Evolutionary conservation across 257 asterid species (phyloP).

Genomic region (Primulina tabacum): DNA sequence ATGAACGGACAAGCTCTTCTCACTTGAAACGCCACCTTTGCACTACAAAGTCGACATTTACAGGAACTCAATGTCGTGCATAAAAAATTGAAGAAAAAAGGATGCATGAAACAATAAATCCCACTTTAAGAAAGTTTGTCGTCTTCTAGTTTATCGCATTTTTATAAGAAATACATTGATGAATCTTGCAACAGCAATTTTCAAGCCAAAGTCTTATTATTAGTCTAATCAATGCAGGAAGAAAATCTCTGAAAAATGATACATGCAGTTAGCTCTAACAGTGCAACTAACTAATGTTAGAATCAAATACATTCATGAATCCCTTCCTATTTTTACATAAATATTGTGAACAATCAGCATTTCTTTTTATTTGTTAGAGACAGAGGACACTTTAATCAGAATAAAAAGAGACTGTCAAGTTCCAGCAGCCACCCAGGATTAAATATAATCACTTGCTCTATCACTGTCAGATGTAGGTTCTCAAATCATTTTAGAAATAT

Average conservation of each 20-base stretch:
- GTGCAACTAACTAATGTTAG: neutral
- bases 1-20: conserved; percentile 73
- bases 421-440: neutral
- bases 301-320: neutral
- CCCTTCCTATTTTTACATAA: neutral
- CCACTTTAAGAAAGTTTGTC: neutral
- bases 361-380: neutral
- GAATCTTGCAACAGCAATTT: neutral
- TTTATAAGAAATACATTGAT: neutral
- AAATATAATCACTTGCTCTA: neutral
- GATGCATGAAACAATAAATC: neutral
- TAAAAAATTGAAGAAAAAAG: conserved; percentile 5
- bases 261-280: neutral
- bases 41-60: conserved; percentile 55
- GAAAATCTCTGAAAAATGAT: neutral
- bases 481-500: neutral
- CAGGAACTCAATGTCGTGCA: conserved; percentile 19
- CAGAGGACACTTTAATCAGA: neutral
- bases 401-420: neutral
- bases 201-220: neutral
- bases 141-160: neutral
- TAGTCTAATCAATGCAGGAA: neutral
- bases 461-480: neutral
- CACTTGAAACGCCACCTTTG: conserved; percentile 61
- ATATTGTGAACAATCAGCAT: neutral